Evolutionary conservation across 2,329 filamentous ascomycete species (phyloP).

Genomic region (Verticillium albo-atrum): DNA sequence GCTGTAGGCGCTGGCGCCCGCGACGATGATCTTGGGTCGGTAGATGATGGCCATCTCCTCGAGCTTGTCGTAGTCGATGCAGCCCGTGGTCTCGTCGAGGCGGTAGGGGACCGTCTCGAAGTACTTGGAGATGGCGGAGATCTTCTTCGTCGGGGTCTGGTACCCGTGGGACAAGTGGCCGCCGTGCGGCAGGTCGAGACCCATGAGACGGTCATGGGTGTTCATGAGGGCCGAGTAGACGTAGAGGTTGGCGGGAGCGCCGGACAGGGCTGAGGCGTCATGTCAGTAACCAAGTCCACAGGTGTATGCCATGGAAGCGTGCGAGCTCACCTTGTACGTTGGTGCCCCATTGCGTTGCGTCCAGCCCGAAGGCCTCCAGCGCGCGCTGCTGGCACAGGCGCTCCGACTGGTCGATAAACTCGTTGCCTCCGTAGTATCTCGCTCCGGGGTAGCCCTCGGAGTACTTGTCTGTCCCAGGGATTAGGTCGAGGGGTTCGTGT

Average conservation of each 20-base stretch:
- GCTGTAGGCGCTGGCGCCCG: slow-evolving; percentile 93
- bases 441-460: slow-evolving; percentile 97
- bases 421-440: slow-evolving; percentile 93
- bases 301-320: not conserved
- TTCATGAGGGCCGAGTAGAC: slow-evolving; percentile 93
- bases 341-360: slow-evolving; percentile 87
- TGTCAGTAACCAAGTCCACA: slow-evolving; percentile 6
- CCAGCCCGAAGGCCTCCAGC: slow-evolving; percentile 79
- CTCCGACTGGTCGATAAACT: slow-evolving; percentile 91
- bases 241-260: slow-evolving; percentile 72
- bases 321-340: slow-evolving; percentile 64
- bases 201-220: slow-evolving; percentile 94
- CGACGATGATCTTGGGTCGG: slow-evolving; percentile 92
- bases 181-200: slow-evolving; percentile 91
- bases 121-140: slow-evolving; percentile 98
- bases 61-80: slow-evolving; percentile 92
- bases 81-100: slow-evolving; percentile 80
- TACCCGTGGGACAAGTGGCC: slow-evolving; percentile 96
- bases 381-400: slow-evolving; percentile 86
- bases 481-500: slow-evolving; percentile 17
- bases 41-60: slow-evolving; percentile 85
- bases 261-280: slow-evolving; percentile 64
- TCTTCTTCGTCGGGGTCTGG: slow-evolving; percentile 89
- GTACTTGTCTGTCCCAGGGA: slow-evolving; percentile 71
- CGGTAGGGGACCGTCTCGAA: slow-evolving; percentile 97